Evolutionary conservation across 2,329 filamentous ascomycete species (phyloP), one percentile per base, ranked within the genome.

Genomic region (Gnomoniopsis smithogilvyi): DNA sequence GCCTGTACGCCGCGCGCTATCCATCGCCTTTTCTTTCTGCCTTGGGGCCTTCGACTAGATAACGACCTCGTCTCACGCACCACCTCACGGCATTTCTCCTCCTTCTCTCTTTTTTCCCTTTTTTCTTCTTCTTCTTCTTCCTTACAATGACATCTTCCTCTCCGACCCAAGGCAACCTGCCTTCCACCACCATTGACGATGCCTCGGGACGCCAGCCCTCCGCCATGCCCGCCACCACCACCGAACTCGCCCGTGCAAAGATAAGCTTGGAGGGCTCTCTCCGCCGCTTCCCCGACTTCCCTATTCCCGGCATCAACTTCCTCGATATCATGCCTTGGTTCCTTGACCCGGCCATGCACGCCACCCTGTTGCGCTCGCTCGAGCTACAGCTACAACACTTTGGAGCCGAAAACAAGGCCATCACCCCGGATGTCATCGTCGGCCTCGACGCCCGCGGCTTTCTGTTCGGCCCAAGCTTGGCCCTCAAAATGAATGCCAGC

Each of bases 241-340:
- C 83, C 83, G 76, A 86, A 86, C 81, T 86, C 83, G 73, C 83
- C 83, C 67, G 82, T 85, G 81, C 81, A 81, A 84, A 87, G 83
- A 78, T 86, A 82, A 89, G 76, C 82, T 93, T 81, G 81, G 77
- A 87, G 71, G 76, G 78, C 66, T 85, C 89, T 61, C 85, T 98
- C 67, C 90, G 91, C 75, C 88, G 92, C 74, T 96, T 92, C 78
- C 86, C 87, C 70, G 92, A 98, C 81, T 98, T 97, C 79, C 94
- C 94, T 61, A 88, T 89, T 65, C 87, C 90, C 49, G 94, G 95
- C 74, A 94, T 99, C 72, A 83, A 96, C 69, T 99, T 99, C 77
- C 92, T 97, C 79, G 95, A 99, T 73, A 98, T 99, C 77, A 88
- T 99, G 75, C 95, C 95, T 62, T 88, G 98, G 72, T 98, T 99